phyloP scores from a whole-genome alignment of 1,284 basidiomycete species.

The Marasmius fiardii region DNA sequence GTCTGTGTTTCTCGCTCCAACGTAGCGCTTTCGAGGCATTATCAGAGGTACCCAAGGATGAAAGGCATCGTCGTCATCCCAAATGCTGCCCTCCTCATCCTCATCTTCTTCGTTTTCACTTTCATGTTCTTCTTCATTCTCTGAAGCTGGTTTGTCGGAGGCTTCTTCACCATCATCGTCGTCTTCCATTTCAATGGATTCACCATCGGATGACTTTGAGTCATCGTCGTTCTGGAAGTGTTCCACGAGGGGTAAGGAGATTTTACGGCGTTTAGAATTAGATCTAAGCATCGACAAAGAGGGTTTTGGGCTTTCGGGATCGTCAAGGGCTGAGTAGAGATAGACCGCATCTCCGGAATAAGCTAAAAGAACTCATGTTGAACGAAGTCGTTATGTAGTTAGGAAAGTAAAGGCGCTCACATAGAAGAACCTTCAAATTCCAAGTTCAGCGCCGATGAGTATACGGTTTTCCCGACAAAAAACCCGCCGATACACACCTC shows the following conservation, averaged over 20 bases:
- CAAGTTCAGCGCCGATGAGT: neutral
- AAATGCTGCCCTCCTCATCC: constrained; percentile 20
- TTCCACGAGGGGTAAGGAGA: constrained; percentile 12
- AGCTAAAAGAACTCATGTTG: constrained; percentile 37
- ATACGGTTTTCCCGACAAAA: neutral
- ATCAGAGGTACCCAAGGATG: constrained; percentile 54
- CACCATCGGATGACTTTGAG: no score
- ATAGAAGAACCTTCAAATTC: constrained; percentile 8
- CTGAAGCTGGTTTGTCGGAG: constrained; percentile 3
- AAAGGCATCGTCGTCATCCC: constrained; percentile 22
- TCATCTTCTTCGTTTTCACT: constrained; percentile 30
- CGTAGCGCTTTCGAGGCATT: constrained; percentile 64
- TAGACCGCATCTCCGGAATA: constrained; percentile 80
- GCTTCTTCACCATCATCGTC: constrained; percentile 16
- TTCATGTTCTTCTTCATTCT: constrained; percentile 30
- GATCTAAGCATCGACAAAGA: constrained; percentile 19
- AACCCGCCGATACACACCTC: constrained; percentile 51
- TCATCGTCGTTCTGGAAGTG: constrained; percentile 16
- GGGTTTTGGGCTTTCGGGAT: constrained; percentile 30
- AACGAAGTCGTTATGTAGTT: constrained; percentile 7
- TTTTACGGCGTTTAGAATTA: constrained; percentile 21
- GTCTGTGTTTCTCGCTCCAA: constrained; percentile 78
- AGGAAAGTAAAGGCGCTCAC: constrained; percentile 3
- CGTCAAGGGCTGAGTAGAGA: constrained; percentile 78
- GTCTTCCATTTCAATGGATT: constrained; percentile 16